These are phyloP conservation scores for Edaphochlamys debaryana DNA, from an alignment of 139 green algal species.

Conservation along the genomic window DNA sequence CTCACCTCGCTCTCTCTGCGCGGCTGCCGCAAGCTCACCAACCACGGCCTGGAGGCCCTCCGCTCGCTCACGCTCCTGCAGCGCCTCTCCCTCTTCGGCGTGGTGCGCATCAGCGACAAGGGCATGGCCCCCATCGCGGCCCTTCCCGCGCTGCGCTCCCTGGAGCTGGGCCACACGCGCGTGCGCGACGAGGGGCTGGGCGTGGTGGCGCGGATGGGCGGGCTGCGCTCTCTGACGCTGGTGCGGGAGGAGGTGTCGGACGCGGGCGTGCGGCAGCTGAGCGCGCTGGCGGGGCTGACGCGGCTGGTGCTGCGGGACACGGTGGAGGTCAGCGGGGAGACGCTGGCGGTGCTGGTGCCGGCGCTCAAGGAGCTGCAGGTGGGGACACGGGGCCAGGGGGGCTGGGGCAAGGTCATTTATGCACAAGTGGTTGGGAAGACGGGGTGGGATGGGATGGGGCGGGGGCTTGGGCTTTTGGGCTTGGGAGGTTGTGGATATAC, in stretches of 20 bases:
- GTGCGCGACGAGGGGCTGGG: slow-evolving; percentile 54
- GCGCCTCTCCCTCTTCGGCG: slow-evolving; percentile 46
- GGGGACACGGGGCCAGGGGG: too few relatives aligned
- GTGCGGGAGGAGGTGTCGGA: slow-evolving; percentile 22
- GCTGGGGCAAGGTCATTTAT: too few relatives aligned
- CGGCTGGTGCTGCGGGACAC: slow-evolving; percentile 27
- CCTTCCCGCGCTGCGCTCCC: slow-evolving; percentile 25
- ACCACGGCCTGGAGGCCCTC: slow-evolving; percentile 49
- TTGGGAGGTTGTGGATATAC: too few relatives aligned
- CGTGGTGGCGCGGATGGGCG: not conserved
- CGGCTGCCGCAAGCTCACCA: slow-evolving; percentile 57
- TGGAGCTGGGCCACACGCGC: slow-evolving; percentile 51
- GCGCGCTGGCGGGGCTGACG: not conserved
- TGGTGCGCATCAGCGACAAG: slow-evolving; percentile 49
- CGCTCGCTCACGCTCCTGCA: slow-evolving; percentile 31
- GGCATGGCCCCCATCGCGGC: slow-evolving; percentile 39
- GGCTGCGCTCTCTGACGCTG: not conserved
- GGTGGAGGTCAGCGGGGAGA: slow-evolving; percentile 15
- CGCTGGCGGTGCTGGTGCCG: slow-evolving; percentile 32
- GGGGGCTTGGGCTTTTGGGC: too few relatives aligned
- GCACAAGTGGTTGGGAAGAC: too few relatives aligned
- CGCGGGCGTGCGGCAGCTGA: slow-evolving; percentile 38
- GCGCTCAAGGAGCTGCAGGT: slow-evolving; percentile 34
- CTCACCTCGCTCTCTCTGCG: slow-evolving; percentile 48
- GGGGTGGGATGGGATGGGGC: too few relatives aligned